Percentiles rank a stretch among this genome's conserved stretches.
Evolutionary conservation across 2,329 filamentous ascomycete species (phyloP).

Genomic region (Fusarium buharicum): DNA sequence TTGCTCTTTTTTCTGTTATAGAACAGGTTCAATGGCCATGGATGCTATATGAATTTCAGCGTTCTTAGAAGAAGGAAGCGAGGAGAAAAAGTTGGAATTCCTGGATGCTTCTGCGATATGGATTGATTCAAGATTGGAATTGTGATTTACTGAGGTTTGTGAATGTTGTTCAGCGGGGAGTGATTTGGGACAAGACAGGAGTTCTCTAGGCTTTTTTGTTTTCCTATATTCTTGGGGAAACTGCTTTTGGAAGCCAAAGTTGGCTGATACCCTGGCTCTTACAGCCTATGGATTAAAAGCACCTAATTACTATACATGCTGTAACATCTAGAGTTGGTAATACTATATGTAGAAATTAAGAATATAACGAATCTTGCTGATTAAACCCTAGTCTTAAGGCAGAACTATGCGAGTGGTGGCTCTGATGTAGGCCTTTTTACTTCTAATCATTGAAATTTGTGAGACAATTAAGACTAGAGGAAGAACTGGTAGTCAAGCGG

Average conservation of each 20-base stretch:
- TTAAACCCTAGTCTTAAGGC: neutral
- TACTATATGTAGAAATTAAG: constrained; percentile 12
- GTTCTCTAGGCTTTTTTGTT: constrained; percentile 27
- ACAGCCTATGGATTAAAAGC: constrained; percentile 9
- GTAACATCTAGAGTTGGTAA: constrained; percentile 18
- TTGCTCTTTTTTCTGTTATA: constrained; percentile 15
- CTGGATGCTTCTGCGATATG: neutral
- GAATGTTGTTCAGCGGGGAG: constrained; percentile 17
- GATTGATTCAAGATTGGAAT: constrained; percentile 40
- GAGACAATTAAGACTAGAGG: neutral
- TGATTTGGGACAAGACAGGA: constrained; percentile 13
- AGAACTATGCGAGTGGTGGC: neutral
- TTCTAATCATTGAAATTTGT: neutral
- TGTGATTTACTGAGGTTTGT: constrained; percentile 11
- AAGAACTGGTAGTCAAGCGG: constrained; percentile 1
- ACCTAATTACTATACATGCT: constrained; percentile 4
- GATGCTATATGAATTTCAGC: neutral
- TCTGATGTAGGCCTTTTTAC: no score
- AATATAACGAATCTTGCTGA: neutral
- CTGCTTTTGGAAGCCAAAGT: constrained; percentile 12
- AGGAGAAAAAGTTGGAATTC: neutral
- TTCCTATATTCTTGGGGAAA: constrained; percentile 16
- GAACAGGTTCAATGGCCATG: constrained; percentile 14
- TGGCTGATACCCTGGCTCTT: constrained; percentile 35
- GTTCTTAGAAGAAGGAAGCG: neutral